Conservation (phyloP, 2,329 filamentous ascomycete species). For the Aspergillus melleus region DNA sequence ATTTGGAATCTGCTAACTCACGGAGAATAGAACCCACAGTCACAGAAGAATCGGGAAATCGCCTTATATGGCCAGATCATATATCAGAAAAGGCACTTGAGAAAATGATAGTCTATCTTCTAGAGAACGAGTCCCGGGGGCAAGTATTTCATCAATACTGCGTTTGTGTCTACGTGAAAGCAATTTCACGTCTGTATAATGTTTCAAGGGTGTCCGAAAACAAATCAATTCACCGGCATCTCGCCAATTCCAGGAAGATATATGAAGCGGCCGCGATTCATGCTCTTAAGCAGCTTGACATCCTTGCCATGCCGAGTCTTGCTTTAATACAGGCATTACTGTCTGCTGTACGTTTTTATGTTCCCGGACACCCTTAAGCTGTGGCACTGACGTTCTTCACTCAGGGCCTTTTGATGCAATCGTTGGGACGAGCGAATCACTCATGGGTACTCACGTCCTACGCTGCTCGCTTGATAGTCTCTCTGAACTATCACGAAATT, state of each 20-base stretch:
- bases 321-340: conserved; percentile 24
- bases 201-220: conserved; percentile 16
- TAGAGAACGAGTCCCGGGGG: conserved; percentile 8
- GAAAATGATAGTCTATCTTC: conserved; percentile 20
- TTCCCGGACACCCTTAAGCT: not conserved
- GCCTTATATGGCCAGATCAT: conserved; percentile 27
- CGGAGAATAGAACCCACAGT: not conserved
- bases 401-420: conserved; percentile 28
- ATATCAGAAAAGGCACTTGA: conserved; percentile 23
- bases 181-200: conserved; percentile 18
- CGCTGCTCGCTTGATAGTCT: conserved; percentile 26
- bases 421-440: conserved; percentile 24
- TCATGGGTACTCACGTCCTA: conserved; percentile 27
- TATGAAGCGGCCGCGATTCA: conserved; percentile 20
- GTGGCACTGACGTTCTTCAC: not conserved
- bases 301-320: conserved; percentile 19
- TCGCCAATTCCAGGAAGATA: conserved; percentile 19
- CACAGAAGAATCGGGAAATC: not conserved
- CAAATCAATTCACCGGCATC: conserved; percentile 14
- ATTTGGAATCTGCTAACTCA: not conserved
- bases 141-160: conserved; percentile 24
- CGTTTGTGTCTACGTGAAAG: conserved; percentile 27
- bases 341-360: conserved; percentile 21
- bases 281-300: conserved; percentile 18
- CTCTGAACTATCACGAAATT: conserved; percentile 19